phyloP scores from a whole-genome alignment of 2,329 filamentous ascomycete genomes.

The Talaromyces sp. region DNA sequence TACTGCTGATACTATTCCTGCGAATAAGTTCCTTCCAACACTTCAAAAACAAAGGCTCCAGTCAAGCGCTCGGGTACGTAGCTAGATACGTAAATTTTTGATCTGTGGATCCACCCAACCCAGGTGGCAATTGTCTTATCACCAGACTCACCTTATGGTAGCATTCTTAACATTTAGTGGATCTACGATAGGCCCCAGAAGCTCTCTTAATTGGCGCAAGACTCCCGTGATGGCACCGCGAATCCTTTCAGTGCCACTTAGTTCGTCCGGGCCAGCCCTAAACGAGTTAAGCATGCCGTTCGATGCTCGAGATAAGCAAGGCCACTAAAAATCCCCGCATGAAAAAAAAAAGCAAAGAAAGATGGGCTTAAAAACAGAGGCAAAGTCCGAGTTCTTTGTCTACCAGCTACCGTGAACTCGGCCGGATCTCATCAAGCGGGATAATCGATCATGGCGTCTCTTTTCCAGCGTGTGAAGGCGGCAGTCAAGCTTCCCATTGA shows the following conservation, averaged over 20 bases:
- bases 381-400: conserved; percentile 57
- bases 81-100: background rate
- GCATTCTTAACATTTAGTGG: conserved; percentile 8
- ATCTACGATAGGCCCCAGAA: background rate
- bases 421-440: background rate
- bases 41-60: background rate
- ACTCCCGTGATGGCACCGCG: background rate
- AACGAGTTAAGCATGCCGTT: conserved; percentile 7
- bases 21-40: background rate
- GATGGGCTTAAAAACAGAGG: conserved; percentile 56
- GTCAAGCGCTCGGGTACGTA: background rate
- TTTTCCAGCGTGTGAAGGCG: conserved; percentile 8
- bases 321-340: conserved; percentile 3
- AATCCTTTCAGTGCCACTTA: conserved; percentile 8
- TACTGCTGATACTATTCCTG: too few relatives aligned
- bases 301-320: conserved; percentile 1
- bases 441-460: conserved; percentile 16
- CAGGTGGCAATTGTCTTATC: conserved; percentile 12
- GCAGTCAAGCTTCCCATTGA: conserved; percentile 14
- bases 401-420: background rate
- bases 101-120: background rate
- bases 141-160: conserved; percentile 1
- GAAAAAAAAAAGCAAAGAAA: background rate
- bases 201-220: background rate
- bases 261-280: background rate